Percentiles rank a stretch among this genome's conserved stretches.
Conservation (phyloP, 441 rosid genomes). For the Arabidopsis lyrata region DNA sequence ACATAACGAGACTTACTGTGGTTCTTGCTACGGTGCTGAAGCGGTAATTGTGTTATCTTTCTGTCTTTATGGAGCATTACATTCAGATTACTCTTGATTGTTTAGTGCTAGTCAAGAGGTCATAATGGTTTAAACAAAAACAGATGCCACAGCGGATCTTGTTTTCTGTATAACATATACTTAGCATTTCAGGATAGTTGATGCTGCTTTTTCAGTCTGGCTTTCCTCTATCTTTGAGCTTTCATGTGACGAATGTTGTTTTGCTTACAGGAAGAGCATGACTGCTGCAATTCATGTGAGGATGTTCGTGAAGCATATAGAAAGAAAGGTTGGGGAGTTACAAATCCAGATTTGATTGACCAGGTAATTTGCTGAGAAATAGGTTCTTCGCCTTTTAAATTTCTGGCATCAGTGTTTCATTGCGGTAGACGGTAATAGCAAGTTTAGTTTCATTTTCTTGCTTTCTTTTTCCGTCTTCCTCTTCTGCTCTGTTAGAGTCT, state of each 20-base stretch:
- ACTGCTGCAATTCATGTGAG: conserved; percentile 88
- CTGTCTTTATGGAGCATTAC: conserved; percentile 1
- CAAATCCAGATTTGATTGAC: conserved; percentile 84
- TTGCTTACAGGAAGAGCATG: conserved; percentile 68
- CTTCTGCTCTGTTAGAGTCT: conserved; percentile 2
- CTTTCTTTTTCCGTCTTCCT: background rate
- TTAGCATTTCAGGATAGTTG: background rate
- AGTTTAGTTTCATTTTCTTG: background rate
- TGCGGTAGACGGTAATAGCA: background rate
- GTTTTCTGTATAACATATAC: background rate
- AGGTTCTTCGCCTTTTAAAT: conserved; percentile 9
- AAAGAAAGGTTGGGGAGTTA: conserved; percentile 90
- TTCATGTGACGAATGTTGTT: conserved; percentile 29
- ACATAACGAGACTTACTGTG: conserved; percentile 95
- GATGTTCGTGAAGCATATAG: conserved; percentile 96
- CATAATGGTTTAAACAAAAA: background rate
- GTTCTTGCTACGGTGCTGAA: conserved; percentile 96
- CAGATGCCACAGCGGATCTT: conserved; percentile 12
- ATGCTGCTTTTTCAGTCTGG: background rate
- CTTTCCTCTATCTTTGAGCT: background rate
- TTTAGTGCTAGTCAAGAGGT: conserved; percentile 26
- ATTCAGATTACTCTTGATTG: background rate
- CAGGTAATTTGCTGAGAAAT: conserved; percentile 63
- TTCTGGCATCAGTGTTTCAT: conserved; percentile 9
- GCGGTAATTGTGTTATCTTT: conserved; percentile 51